Evolutionary conservation across 805 yeast species (phyloP).

Genomic region (Yarrowia porcina): DNA sequence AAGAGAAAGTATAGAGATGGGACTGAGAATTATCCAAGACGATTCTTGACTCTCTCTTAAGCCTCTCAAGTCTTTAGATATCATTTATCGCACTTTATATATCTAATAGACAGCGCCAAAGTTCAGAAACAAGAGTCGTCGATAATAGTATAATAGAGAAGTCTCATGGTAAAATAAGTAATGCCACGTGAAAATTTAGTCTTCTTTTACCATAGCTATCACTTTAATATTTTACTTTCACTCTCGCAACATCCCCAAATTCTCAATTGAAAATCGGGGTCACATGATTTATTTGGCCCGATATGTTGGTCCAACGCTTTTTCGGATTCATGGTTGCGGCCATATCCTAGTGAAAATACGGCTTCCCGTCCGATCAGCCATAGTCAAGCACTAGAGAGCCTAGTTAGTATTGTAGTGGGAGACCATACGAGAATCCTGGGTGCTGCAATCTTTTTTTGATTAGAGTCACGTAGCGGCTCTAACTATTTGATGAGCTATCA

Average conservation of each 20-base stretch:
- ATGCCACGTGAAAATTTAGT: not conserved
- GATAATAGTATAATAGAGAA: not conserved
- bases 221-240: not conserved
- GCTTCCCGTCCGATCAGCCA: constrained; percentile 25
- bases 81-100: no score
- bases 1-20: no score
- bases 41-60: no score
- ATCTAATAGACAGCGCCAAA: no score
- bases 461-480: no score
- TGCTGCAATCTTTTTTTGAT: constrained; percentile 18
- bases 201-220: not conserved
- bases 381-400: constrained; percentile 24
- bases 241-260: not conserved
- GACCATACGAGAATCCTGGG: constrained; percentile 24
- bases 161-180: not conserved
- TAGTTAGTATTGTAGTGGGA: constrained; percentile 24
- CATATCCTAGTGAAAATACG: constrained; percentile 24
- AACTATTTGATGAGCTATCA: no score
- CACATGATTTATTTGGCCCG: not conserved
- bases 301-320: not conserved
- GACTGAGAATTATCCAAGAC: no score
- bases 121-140: not conserved
- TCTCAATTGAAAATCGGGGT: not conserved
- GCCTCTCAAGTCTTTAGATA: no score
- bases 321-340: not conserved